Evolutionary conservation across 164 flowering plant species (phyloP), one percentile per base, ranked within the genome.

Genomic region (Annona squamosa): DNA sequence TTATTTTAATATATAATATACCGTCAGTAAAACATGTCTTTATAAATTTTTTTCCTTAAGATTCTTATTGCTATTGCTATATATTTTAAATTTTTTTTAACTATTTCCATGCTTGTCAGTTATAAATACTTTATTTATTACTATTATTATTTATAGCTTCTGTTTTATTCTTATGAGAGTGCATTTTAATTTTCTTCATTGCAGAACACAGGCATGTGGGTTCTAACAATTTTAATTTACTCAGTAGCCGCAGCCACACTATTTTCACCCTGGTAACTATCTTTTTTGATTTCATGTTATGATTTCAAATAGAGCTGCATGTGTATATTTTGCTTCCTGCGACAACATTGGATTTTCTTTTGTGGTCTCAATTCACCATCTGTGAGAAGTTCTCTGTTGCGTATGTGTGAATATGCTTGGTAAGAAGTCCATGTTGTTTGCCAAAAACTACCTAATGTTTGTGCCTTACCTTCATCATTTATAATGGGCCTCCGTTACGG

Each of bases 141-240:
- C 41, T 45, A 3, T 59, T 46, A 4, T 46, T 45, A 3, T 59
- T 42, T 72, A 26, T 26, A 26, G 37, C 37, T 26, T 26, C 37
- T 26, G 37, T 26, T 26, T 26, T 26, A 26, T 26, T 26, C 37
- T 26, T 26, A 26, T 26, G 37, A 26, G 43, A 59, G 57, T 18
- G 26, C 74, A 59, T 65, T 48, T 68, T 65, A 42, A 68, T 52
- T 7, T 52, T 9, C 73, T 26, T 68, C 72, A 62, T 77, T 80
- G 81, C 94, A 91, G 97, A 83, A 82, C 97, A 88, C 74, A 79
- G 97, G 72, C 97, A 91, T 69, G 97, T 91, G 71, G 97, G 97
- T 72, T 91, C 97, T 72, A 91, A 88, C 81, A 91, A 89, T 72
- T 84, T 88, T 82, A 91, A 91, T 80, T 81, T 91, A 68, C 84